Percentiles rank a stretch among this genome's conserved stretches.
These are phyloP conservation scores for Colletotrichum tabaci DNA, from an alignment of 2,329 filamentous ascomycete species.

Conservation along the genomic window DNA sequence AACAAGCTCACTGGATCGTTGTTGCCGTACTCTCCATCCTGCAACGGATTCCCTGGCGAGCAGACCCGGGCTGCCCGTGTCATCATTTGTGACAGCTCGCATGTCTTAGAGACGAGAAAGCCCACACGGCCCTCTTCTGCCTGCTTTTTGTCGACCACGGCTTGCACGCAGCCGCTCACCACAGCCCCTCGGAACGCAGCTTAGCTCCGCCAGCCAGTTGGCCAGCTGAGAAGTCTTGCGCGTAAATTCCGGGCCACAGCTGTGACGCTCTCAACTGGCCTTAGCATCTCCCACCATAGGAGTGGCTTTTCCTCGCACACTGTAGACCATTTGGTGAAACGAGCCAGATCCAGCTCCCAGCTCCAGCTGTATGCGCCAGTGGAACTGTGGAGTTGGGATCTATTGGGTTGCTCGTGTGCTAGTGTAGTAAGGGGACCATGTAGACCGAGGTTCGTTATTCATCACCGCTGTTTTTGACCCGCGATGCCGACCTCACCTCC, in stretches of 20 bases:
- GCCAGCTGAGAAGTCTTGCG: background rate
- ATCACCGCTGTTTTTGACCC: conserved; percentile 23
- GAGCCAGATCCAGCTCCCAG: conserved; percentile 17
- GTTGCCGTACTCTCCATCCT: conserved; percentile 1
- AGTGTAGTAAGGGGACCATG: conserved; percentile 7
- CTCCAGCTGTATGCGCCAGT: conserved; percentile 32
- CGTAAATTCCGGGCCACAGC: conserved; percentile 16
- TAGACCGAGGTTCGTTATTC: background rate
- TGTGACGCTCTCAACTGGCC: conserved; percentile 4
- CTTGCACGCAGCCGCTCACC: conserved; percentile 4
- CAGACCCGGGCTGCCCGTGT: background rate
- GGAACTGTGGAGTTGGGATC: conserved; percentile 37
- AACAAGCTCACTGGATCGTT: background rate
- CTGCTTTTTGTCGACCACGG: conserved; percentile 5
- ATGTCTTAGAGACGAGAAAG: conserved; percentile 27
- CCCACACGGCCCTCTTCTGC: conserved; percentile 18
- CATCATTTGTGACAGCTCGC: conserved; percentile 34
- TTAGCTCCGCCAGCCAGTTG: conserved; percentile 3
- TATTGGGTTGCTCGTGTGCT: conserved; percentile 21
- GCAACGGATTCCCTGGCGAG: conserved; percentile 13
- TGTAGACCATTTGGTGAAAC: conserved; percentile 34
- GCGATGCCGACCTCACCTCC: conserved; percentile 13
- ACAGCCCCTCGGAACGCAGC: conserved; percentile 11
- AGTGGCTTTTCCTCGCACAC: conserved; percentile 11
- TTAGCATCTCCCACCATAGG: background rate